Base-by-base conservation (phyloP, 352 stramenopile species). In the Phytophthora tentaculata region DNA sequence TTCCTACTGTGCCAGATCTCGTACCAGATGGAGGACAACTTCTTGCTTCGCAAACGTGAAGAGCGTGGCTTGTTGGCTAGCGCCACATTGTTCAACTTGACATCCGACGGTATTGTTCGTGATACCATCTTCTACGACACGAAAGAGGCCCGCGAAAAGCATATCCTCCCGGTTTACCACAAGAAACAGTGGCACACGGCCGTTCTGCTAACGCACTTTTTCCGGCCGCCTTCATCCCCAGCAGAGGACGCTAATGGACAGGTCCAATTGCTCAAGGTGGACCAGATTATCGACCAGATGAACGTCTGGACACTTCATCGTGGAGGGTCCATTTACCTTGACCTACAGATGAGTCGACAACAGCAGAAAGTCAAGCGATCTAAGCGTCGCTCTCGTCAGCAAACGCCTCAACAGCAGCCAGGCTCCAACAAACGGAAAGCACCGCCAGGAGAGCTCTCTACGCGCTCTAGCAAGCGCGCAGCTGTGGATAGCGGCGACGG, bases 231-330 rank as follows among this genome's bases (percentile, higher is more conserved):
- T 13, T 83, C 88, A 52, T 87, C 86, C 0, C 84, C 85, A 12
- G 85, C 89, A 23, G 89, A 96, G 52, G 78, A 94, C 32, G 59
- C 58, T 5, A 82, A 88, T 49, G 87, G 84, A 14, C 89, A 94
- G 61, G 86, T 96, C 5, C 85, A 93, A 61, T 56, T 96, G 56
- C 77, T 95, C 26, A 95, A 94, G 64, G 87, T 94, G 23, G 86
- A 94, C 13, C 87, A 95, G 56, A 96, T 96, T 26, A 89, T 96
- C 20, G 87, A 95, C 66, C 81, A 91, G 39, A 95, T 96, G 87
- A 94, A 83, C 48, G 83, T 94, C 16, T 96, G 89, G 89, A 82
- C 79, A 14, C 73, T 96, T 43, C 84, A 96, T 61, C 89, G 89
- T 13, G 89, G 86, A 14, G 89, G 89, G 0, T 92, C 87, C 1